Evolutionary conservation across 805 yeast species (phyloP).

Genomic region (Pachysolen tannophilus): DNA sequence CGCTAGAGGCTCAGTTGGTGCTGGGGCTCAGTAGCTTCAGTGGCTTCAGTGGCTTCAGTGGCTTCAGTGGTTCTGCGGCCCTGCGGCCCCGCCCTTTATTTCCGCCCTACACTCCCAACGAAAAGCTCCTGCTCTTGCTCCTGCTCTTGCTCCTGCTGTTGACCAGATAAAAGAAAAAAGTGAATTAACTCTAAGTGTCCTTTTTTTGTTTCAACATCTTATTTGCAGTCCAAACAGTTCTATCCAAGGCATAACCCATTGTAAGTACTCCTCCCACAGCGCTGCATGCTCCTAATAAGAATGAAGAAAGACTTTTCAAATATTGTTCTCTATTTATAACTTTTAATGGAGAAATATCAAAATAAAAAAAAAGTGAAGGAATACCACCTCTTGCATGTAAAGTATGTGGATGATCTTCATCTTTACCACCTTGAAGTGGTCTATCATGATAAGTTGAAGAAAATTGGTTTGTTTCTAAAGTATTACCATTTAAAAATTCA

Average conservation of each 20-base stretch:
- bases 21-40: too few species aligned
- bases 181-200: conserved; percentile 33
- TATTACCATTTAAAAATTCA: conserved; percentile 50
- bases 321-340: conserved; percentile 77
- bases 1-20: conserved; percentile 40
- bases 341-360: conserved; percentile 90
- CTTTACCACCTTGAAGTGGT: conserved; percentile 80
- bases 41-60: too few species aligned
- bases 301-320: conserved; percentile 74
- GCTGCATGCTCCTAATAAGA: conserved; percentile 73
- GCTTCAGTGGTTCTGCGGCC: too few species aligned
- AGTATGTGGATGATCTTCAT: conserved; percentile 85
- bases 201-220: conserved; percentile 64
- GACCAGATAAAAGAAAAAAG: too few species aligned
- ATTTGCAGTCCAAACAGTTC: conserved; percentile 85
- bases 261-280: conserved; percentile 92
- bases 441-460: conserved; percentile 84
- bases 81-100: too few species aligned
- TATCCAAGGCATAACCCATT: conserved; percentile 83
- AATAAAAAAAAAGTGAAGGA: conserved; percentile 82
- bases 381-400: conserved; percentile 77
- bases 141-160: too few species aligned
- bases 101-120: too few species aligned
- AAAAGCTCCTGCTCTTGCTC: too few species aligned
- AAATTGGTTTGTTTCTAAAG: conserved; percentile 80